Evolutionary conservation across 768 basidiomycete genomes (phyloP), one percentile per base, ranked within the genome.

Genomic region (Mycena rebaudengoi): DNA sequence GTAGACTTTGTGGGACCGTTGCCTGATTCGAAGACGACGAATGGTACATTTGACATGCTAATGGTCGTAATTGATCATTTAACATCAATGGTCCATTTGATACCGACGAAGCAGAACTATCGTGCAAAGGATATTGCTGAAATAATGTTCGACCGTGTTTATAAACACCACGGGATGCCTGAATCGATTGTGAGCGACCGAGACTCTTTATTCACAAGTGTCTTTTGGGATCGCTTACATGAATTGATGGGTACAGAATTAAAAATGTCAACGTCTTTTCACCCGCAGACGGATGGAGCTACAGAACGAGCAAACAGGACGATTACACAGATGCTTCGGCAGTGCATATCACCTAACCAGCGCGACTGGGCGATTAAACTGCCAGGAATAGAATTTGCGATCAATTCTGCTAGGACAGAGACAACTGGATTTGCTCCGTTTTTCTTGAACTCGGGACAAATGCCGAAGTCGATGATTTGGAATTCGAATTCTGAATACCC

Each of bases 1-100:
- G 66, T 74, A 7, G 72, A 74, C 40, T 73, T 74, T 43, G 66
- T 73, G 0, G 70, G 72, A 3, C 73, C 73, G 0, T 43, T 74
- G 3, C 72, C 72, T 0, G 66, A 52, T n/a, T 73, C 69, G 1
- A 33, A 32, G 13, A 72, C 56, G 6, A 16, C 69, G 18, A 33
- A 58, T 13, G 68, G 73, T 4, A 11, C 30, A 0, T 75, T 66
- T 45, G 73, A 75, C 53, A 70, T 69, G 69, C 71, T 75, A 13
- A 46, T 41, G 12, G 60, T 62, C 66, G 61, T 72, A 0, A 72
- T 74, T 18, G 69, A 70, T 46, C 65, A 70, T 32, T 46, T 72
- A 0, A 69, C 68, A 0, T 32, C 58, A 0, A 74, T 76, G 71
- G 74, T 75, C 0, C 72, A 76, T 18, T 18, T 76, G 0, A 45